Conservation (phyloP, 495 filamentous ascomycete species). For the Talaromyces proteolyticus region DNA sequence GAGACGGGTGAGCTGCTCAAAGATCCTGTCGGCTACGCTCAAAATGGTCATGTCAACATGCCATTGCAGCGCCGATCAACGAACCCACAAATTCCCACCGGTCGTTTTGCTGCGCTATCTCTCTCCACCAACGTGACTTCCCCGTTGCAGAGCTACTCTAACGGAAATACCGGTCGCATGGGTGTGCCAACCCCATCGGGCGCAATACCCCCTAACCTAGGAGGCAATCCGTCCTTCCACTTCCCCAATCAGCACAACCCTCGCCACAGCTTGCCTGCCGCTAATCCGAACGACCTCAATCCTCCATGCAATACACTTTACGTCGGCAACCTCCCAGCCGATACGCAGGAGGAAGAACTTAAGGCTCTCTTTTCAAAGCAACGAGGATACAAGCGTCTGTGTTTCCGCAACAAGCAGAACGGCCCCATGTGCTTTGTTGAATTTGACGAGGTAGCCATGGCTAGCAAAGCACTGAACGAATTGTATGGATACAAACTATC, state of each 20-base stretch:
- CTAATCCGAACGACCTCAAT: conserved; percentile 94
- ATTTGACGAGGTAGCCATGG: conserved; percentile 91
- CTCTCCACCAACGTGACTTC: conserved; percentile 60
- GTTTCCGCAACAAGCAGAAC: conserved; percentile 96
- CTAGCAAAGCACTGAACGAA: conserved; percentile 88
- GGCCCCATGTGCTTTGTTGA: conserved; percentile 99
- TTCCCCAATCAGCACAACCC: conserved; percentile 53
- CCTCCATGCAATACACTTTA: conserved; percentile 98
- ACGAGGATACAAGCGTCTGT: conserved; percentile 92
- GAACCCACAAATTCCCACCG: conserved; percentile 66
- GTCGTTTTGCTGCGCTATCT: conserved; percentile 65
- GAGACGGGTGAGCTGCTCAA: conserved; percentile 81
- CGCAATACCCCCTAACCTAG: conserved; percentile 54
- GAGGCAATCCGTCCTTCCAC: conserved; percentile 46
- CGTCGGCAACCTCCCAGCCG: conserved; percentile 90
- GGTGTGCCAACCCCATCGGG: conserved; percentile 48
- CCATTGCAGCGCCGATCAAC: conserved; percentile 59
- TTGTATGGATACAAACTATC: conserved; percentile 84
- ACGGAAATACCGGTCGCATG: conserved; percentile 28
- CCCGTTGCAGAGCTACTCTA: conserved; percentile 42
- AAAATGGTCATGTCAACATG: conserved; percentile 56
- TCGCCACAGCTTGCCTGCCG: conserved; percentile 74
- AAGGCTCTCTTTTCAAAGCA: conserved; percentile 93
- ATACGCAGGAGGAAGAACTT: conserved; percentile 93
- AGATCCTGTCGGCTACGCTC: conserved; percentile 77